Conservation (phyloP, 345 rosid genomes). For the Arabis hirsuta region DNA sequence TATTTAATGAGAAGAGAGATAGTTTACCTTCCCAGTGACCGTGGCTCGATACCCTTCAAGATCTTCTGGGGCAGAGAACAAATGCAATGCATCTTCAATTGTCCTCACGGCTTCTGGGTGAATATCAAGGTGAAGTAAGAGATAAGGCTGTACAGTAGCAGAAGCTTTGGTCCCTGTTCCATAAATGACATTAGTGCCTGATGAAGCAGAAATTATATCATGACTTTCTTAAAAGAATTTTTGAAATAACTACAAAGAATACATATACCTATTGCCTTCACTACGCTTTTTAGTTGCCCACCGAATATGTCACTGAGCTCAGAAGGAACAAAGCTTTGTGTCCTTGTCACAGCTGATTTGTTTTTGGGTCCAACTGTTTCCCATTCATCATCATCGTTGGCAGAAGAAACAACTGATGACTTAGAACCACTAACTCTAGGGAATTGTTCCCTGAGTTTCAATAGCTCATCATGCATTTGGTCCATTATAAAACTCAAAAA, state of each 20-base stretch:
- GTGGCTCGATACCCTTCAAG: constrained; percentile 89
- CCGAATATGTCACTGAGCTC: constrained; percentile 88
- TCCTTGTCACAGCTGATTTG: constrained; percentile 87
- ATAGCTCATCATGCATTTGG: constrained; percentile 88
- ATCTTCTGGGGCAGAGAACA: constrained; percentile 77
- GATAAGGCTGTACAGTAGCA: constrained; percentile 86
- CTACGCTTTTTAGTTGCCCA: constrained; percentile 77
- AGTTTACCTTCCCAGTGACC: constrained; percentile 76
- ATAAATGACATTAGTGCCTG: constrained; percentile 20
- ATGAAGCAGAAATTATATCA: constrained; percentile 3
- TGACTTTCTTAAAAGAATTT: background rate
- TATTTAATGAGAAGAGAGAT: constrained; percentile 4
- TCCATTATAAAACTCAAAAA: constrained; percentile 90
- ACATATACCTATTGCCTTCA: constrained; percentile 71
- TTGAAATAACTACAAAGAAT: constrained; percentile 3
- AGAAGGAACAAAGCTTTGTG: constrained; percentile 75
- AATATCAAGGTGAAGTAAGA: constrained; percentile 90
- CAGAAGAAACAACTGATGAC: constrained; percentile 61
- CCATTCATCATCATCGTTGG: constrained; percentile 84
- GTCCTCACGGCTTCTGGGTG: constrained; percentile 67
- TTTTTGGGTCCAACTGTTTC: constrained; percentile 96
- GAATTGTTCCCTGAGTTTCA: constrained; percentile 65
- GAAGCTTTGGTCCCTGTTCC: constrained; percentile 76
- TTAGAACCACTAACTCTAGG: constrained; percentile 43
- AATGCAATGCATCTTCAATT: constrained; percentile 84